phyloP scores from a whole-genome alignment of 768 basidiomycete genomes.

The Amanita fuliginea region DNA sequence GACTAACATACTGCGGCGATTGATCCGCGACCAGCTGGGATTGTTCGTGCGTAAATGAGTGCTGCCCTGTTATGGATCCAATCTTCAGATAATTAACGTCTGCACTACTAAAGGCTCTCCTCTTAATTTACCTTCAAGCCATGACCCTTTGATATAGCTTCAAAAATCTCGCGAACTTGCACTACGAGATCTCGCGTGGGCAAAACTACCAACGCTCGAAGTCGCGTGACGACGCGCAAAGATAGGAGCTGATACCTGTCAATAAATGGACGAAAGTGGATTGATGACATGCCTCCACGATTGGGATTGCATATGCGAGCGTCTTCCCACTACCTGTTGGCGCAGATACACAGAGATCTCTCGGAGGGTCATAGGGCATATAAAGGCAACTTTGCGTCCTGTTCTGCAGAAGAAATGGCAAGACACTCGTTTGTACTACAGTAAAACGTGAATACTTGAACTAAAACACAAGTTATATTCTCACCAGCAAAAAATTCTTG shows the following conservation, averaged over 20 bases:
- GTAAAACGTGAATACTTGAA: constrained; percentile 1
- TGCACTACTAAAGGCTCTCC: too few species aligned
- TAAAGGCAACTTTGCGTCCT: constrained; percentile 39
- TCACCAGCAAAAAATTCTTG: constrained; percentile 80
- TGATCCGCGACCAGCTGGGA: constrained; percentile 59
- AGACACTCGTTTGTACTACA: constrained; percentile 78
- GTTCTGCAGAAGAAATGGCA: constrained; percentile 67
- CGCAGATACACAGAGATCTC: constrained; percentile 88
- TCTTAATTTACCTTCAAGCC: constrained; percentile 59
- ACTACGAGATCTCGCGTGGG: constrained; percentile 90
- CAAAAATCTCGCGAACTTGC: constrained; percentile 91
- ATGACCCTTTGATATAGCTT: constrained; percentile 72
- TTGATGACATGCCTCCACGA: constrained; percentile 56
- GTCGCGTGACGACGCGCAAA: constrained; percentile 61
- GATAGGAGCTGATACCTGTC: constrained; percentile 49
- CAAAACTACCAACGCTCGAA: constrained; percentile 82
- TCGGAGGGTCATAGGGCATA: constrained; percentile 50
- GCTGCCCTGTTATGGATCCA: constrained; percentile 85
- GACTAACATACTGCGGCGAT: constrained; percentile 33
- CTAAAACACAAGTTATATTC: constrained; percentile 11
- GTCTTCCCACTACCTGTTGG: constrained; percentile 99
- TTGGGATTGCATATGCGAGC: constrained; percentile 88
- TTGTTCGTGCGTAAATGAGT: constrained; percentile 91
- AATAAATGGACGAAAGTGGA: not conserved
- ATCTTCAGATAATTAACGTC: constrained; percentile 25